phyloP scores from a whole-genome alignment of 495 filamentous ascomycete species.

The Neurospora sp. region DNA sequence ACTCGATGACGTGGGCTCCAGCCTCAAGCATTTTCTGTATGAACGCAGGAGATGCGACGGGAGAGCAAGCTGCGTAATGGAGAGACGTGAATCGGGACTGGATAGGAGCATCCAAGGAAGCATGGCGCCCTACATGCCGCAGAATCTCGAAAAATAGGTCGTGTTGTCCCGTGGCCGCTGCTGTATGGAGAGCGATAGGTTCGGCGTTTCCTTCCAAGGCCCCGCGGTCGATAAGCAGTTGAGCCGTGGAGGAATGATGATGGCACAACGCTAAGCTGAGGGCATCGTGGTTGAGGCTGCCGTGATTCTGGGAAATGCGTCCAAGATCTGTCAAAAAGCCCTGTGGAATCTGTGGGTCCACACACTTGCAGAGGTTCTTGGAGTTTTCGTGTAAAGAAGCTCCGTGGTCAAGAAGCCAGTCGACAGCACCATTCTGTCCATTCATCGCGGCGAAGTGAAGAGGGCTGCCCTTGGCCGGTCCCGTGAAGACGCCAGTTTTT shows the following conservation, averaged over 20 bases:
- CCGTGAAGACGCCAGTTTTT: background rate
- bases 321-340: background rate
- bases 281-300: background rate
- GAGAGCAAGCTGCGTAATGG: background rate
- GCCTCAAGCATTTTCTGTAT: background rate
- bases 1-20: background rate
- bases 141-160: background rate
- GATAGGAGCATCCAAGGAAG: background rate
- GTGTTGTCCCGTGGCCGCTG: background rate
- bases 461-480: background rate
- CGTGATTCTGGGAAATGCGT: background rate
- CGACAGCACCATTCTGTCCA: background rate
- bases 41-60: background rate
- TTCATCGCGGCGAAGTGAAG: background rate
- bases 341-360: background rate
- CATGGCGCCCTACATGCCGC: background rate
- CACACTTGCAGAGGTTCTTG: background rate
- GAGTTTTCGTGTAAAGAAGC: background rate
- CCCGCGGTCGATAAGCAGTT: background rate
- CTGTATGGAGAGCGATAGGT: background rate
- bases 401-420: background rate
- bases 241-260: background rate
- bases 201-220: background rate
- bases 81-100: background rate
- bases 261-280: background rate